Percentiles rank a stretch among this genome's conserved stretches.
Conservation (phyloP, 345 rosid species). For the Corchorus capsularis region DNA sequence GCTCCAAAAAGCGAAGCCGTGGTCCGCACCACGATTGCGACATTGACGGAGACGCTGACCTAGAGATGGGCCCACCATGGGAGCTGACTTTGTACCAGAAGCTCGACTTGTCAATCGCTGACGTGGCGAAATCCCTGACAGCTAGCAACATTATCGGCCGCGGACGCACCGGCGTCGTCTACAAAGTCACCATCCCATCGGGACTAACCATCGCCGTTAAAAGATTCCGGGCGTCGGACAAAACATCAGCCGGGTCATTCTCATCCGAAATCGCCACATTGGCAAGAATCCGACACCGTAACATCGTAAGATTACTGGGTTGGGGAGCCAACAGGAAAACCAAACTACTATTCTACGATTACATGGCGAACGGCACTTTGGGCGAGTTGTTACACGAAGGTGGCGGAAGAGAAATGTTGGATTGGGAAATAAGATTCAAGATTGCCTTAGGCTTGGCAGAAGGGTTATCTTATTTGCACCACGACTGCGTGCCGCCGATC, state of each 20-base stretch:
- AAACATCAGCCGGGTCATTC: conserved; percentile 58
- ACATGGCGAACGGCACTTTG: conserved; percentile 68
- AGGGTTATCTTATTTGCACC: conserved; percentile 81
- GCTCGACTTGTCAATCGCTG: conserved; percentile 72
- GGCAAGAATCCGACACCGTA: conserved; percentile 86
- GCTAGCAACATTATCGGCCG: conserved; percentile 68
- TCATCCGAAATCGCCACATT: conserved; percentile 74
- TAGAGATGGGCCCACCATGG: conserved; percentile 80
- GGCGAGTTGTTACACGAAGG: conserved; percentile 61
- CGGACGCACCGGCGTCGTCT: conserved; percentile 84
- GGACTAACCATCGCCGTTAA: conserved; percentile 70
- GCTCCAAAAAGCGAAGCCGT: conserved; percentile 36
- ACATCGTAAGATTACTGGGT: conserved; percentile 75
- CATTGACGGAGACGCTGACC: conserved; percentile 37
- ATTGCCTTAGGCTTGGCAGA: conserved; percentile 78
- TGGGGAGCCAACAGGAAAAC: conserved; percentile 76
- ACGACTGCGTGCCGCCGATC: conserved; percentile 81
- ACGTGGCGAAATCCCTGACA: conserved; percentile 51
- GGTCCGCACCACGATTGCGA: conserved; percentile 41
- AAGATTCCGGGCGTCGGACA: conserved; percentile 55
- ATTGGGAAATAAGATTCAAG: conserved; percentile 74
- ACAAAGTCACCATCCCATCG: conserved; percentile 53
- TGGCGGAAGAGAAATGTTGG: conserved; percentile 30
- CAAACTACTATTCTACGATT: conserved; percentile 70
- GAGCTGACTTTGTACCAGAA: conserved; percentile 81